Evolutionary conservation across 257 asterid genomes (phyloP).

Genomic region (Penstemon newberryi): DNA sequence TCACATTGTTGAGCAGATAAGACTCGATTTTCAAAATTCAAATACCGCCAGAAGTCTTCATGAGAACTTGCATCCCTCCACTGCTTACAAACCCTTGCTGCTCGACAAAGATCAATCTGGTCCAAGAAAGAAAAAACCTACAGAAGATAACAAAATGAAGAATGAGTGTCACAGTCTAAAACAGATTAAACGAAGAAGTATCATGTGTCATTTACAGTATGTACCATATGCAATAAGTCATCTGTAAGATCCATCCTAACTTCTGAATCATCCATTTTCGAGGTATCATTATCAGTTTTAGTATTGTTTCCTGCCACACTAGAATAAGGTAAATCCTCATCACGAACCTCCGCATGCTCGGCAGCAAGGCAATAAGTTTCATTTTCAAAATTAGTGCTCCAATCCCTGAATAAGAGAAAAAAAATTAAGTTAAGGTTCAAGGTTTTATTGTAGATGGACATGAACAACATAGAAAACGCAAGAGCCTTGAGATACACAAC

Average conservation of each 20-base stretch:
- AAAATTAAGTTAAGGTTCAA: conserved; percentile 6
- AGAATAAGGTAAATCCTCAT: conserved; percentile 39
- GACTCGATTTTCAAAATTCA: conserved; percentile 76
- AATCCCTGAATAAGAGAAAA: conserved; percentile 55
- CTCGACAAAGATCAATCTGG: conserved; percentile 88
- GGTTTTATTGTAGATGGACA: conserved; percentile 3
- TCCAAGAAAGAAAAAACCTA: conserved; percentile 91
- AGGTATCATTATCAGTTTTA: conserved; percentile 33
- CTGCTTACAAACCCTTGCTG: conserved; percentile 88
- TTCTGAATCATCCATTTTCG: conserved; percentile 51
- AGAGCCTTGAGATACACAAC: background rate
- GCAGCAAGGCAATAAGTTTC: conserved; percentile 40
- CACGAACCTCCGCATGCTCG: conserved; percentile 29
- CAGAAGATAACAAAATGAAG: conserved; percentile 19
- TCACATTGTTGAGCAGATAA: conserved; percentile 76
- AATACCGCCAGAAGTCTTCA: conserved; percentile 94
- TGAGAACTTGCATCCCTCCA: conserved; percentile 97
- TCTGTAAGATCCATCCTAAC: conserved; percentile 96
- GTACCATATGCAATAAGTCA: conserved; percentile 95
- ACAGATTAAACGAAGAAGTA: background rate
- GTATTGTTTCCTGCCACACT: conserved; percentile 34
- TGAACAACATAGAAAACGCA: background rate
- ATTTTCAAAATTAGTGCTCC: conserved; percentile 52
- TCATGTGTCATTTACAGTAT: conserved; percentile 3
- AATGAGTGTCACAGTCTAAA: conserved; percentile 10